Base-by-base conservation (phyloP, 495 filamentous ascomycete genomes). In the Xylaria nigripes region DNA sequence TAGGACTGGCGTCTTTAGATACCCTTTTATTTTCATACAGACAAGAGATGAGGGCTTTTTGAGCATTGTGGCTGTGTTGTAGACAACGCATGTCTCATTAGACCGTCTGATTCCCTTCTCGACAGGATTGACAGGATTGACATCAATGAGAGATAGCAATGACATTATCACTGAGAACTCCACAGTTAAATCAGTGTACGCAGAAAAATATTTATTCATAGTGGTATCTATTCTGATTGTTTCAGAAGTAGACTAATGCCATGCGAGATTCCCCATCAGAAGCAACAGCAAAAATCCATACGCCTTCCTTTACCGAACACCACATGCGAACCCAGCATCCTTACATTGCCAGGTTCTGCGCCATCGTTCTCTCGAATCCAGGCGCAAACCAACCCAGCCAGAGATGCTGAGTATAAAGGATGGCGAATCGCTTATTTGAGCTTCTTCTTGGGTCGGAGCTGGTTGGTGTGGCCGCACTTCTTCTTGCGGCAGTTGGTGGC, bases 371-470 rank as follows among this genome's bases (percentile, higher is more conserved):
- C 51, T 52, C 29, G 50, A 47, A 40, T 30, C 51, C 43, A 15
- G 45, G 32, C 34, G 22, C 22, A 13, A 22, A 47, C 32, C 7
- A 46, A 18, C 24, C 22, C 45, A 8, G 45, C 16, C 7, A 16
- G 40, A 50, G 15, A 48, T 36, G 15, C 48, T 36, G 25, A 32
- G 53, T 44, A 55, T 44, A 49, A 19, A 30, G 19, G 46, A 27
- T 38, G 48, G 57, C 58, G 56, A 71, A 64, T 65, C 61, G 70
- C 70, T 66, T 91, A 98, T 82, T 98, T 98, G 67, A 98, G 83
- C 90, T 98, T 98, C 90, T 98, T 98, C 92, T 98, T 98, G 72
- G 93, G 93, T 78, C 94, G 89, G 69, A 98, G 86, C 83, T 98
- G 93, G 86, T 97, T 97, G 80, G 81, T 91, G 83, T 98, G 93